Conservation (phyloP, 1,139 yeast species). For the Suhomyces taliae region DNA sequence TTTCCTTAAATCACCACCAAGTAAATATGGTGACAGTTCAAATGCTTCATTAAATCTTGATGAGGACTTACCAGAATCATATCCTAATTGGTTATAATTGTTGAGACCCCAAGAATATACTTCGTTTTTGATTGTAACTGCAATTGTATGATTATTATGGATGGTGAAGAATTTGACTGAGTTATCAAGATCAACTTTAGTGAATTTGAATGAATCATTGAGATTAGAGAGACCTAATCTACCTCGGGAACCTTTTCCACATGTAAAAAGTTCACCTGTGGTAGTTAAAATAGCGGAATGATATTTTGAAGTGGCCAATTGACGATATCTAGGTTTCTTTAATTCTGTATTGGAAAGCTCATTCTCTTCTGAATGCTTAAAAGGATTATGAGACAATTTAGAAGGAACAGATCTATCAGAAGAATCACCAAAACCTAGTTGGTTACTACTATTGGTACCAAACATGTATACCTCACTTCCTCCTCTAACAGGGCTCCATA, state of each 20-base stretch:
- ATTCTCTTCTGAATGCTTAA: conserved; percentile 10
- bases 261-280: conserved; percentile 53
- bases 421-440: conserved; percentile 68
- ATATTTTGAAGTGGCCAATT: conserved; percentile 58
- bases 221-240: conserved; percentile 58
- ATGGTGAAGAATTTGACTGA: conserved; percentile 40
- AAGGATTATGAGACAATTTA: conserved; percentile 24
- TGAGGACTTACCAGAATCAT: conserved; percentile 26
- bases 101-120: conserved; percentile 82
- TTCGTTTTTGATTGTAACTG: conserved; percentile 49
- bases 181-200: conserved; percentile 32
- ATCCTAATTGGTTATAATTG: conserved; percentile 65
- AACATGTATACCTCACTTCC: conserved; percentile 63
- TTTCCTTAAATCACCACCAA: conserved; percentile 50
- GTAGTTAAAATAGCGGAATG: conserved; percentile 64
- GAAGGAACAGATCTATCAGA: conserved; percentile 51
- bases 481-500: conserved; percentile 43
- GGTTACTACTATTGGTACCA: conserved; percentile 68
- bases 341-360: conserved; percentile 16
- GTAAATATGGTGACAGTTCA: conserved; percentile 49
- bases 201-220: conserved; percentile 39
- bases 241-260: conserved; percentile 74
- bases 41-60: conserved; percentile 31
- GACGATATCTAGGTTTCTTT: conserved; percentile 42
- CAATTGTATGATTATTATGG: conserved; percentile 68